These are phyloP conservation scores for Mortierella sp. DNA, from an alignment of 371 early-diverging fungal species.

Conservation along the genomic window DNA sequence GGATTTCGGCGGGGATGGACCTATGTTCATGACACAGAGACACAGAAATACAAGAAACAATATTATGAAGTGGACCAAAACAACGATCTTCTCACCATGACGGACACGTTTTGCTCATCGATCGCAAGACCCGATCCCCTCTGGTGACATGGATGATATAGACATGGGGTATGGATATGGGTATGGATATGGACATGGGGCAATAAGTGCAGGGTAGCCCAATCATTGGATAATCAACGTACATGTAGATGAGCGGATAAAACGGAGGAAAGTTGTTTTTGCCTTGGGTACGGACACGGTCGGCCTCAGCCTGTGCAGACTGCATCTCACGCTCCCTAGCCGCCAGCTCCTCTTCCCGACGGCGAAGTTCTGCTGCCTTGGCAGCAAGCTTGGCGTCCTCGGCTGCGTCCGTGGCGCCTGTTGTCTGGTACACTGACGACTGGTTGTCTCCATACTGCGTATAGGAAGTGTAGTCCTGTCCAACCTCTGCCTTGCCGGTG, in stretches of 20 bases:
- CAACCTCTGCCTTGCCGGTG: constrained; percentile 42
- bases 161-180: neutral
- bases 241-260: constrained; percentile 84
- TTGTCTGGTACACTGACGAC: constrained; percentile 37
- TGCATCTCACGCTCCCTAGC: constrained; percentile 46
- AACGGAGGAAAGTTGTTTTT: constrained; percentile 89
- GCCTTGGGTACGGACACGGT: constrained; percentile 57
- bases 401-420: constrained; percentile 8
- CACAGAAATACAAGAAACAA: neutral
- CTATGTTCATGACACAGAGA: constrained; percentile 11
- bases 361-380: constrained; percentile 46
- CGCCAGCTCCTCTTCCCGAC: constrained; percentile 53
- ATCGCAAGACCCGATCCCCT: too few relatives aligned
- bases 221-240: constrained; percentile 59
- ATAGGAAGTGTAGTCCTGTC: constrained; percentile 53
- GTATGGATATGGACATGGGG: too few relatives aligned
- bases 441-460: constrained; percentile 49
- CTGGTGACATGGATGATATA: too few relatives aligned
- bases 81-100: too few relatives aligned
- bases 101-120: too few relatives aligned
- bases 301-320: constrained; percentile 51
- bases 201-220: too few relatives aligned
- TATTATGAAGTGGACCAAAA: neutral
- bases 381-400: constrained; percentile 38
- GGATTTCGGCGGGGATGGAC: constrained; percentile 71